A percentile compares a stretch with the other conserved stretches of the same genome.
Evolutionary conservation across 805 yeast species (phyloP).

Genomic region (Cyberlindnera maritima): DNA sequence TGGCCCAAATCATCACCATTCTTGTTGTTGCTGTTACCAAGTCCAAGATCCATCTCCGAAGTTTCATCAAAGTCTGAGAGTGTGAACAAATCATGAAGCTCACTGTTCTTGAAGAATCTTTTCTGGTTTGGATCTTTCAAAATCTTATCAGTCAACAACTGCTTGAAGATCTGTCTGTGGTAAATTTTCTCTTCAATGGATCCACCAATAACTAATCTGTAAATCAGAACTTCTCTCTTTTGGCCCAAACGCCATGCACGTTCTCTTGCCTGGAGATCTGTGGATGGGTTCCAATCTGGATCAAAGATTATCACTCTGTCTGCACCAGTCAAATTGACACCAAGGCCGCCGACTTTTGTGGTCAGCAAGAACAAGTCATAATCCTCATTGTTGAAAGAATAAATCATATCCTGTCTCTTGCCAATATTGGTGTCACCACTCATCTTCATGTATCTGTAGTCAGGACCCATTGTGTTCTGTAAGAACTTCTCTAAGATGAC

Average conservation of each 20-base stretch:
- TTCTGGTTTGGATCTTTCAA: slow-evolving; percentile 93
- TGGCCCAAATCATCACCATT: slow-evolving; percentile 63
- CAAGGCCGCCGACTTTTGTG: slow-evolving; percentile 94
- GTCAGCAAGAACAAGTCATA: slow-evolving; percentile 75
- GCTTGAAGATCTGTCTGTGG: slow-evolving; percentile 95
- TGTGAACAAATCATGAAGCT: slow-evolving; percentile 83
- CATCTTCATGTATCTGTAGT: slow-evolving; percentile 71
- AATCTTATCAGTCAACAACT: slow-evolving; percentile 88
- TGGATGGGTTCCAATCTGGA: slow-evolving; percentile 99
- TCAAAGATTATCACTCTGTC: slow-evolving; percentile 91
- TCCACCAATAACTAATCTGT: slow-evolving; percentile 90
- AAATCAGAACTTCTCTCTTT: slow-evolving; percentile 85
- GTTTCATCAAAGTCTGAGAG: slow-evolving; percentile 64
- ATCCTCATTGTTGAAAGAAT: slow-evolving; percentile 65
- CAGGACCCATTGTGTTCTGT: slow-evolving; percentile 32
- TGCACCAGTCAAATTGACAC: slow-evolving; percentile 93
- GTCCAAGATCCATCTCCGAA: slow-evolving; percentile 41
- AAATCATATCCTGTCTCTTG: slow-evolving; percentile 75
- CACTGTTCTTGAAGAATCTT: slow-evolving; percentile 88
- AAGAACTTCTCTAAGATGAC: slow-evolving; percentile 77
- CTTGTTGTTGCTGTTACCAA: slow-evolving; percentile 46
- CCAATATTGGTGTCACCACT: slow-evolving; percentile 89
- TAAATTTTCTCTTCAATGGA: slow-evolving; percentile 96
- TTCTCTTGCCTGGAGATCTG: slow-evolving; percentile 95
- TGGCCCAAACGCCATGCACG: slow-evolving; percentile 98